Conservation (phyloP, 495 filamentous ascomycete genomes). For the Aspergillus wentii region DNA sequence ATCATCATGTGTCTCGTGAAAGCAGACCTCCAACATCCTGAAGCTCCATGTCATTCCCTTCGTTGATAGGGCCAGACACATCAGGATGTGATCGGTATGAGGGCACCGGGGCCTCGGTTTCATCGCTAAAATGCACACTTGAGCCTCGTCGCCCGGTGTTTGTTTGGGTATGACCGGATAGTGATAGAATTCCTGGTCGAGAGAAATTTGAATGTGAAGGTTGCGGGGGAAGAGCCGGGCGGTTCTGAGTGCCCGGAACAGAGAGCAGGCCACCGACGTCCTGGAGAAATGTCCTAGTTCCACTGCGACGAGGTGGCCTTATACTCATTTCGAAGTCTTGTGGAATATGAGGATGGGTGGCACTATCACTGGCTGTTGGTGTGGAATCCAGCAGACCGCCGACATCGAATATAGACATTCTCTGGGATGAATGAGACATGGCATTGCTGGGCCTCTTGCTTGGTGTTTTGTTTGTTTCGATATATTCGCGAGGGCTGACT, state of each 20-base stretch:
- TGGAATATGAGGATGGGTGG: slow-evolving; percentile 7
- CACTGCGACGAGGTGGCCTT: slow-evolving; percentile 32
- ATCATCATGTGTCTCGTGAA: slow-evolving; percentile 11
- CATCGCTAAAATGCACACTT: slow-evolving; percentile 19
- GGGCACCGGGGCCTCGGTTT: slow-evolving; percentile 13
- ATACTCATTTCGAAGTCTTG: too few species aligned
- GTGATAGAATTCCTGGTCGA: slow-evolving; percentile 6
- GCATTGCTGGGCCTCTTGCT: slow-evolving; percentile 8
- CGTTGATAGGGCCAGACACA: slow-evolving; percentile 13
- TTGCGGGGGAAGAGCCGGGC: slow-evolving; percentile 27
- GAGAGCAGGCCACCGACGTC: slow-evolving; percentile 52
- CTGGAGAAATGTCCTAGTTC: slow-evolving; percentile 51
- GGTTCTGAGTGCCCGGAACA: too few species aligned
- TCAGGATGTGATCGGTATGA: slow-evolving; percentile 20
- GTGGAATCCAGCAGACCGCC: slow-evolving; percentile 56
- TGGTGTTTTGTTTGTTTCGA: slow-evolving; percentile 23
- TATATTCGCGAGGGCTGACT: slow-evolving; percentile 33
- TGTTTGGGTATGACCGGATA: slow-evolving; percentile 2
- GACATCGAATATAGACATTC: slow-evolving; percentile 67
- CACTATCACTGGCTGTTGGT: slow-evolving; percentile 9
- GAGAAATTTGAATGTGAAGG: slow-evolving; percentile 16
- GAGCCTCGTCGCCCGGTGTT: slow-evolving; percentile 7
- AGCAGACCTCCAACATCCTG: slow-evolving; percentile 54
- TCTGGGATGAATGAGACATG: slow-evolving; percentile 30
- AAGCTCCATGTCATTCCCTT: slow-evolving; percentile 31